Evolutionary conservation across 2,329 filamentous ascomycete genomes (phyloP).

Genomic region (Venturia oleaginea): DNA sequence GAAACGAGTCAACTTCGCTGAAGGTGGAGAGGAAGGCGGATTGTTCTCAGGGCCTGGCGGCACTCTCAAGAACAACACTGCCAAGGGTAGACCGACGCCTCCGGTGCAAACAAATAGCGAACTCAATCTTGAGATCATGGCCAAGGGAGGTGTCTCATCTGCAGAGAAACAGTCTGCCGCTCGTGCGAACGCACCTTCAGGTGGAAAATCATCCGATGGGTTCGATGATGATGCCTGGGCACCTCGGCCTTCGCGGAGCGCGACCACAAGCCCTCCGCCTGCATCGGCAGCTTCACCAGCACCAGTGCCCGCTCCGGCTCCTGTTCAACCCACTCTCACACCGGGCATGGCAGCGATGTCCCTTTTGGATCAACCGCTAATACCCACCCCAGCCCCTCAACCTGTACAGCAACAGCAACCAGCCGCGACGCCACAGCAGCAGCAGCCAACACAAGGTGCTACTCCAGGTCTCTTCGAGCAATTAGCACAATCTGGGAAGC

Average conservation of each 20-base stretch:
- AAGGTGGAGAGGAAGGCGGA: constrained; percentile 46
- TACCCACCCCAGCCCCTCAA: constrained; percentile 40
- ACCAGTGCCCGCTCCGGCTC: constrained; percentile 30
- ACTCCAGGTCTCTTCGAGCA: constrained; percentile 20
- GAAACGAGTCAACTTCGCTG: constrained; percentile 46
- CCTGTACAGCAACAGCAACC: constrained; percentile 41
- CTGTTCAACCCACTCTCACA: constrained; percentile 44
- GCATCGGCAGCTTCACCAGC: constrained; percentile 27
- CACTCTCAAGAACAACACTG: constrained; percentile 82
- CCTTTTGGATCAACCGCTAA: constrained; percentile 50
- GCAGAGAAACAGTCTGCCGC: constrained; percentile 42
- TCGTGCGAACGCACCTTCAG: constrained; percentile 38
- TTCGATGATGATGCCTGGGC: constrained; percentile 99
- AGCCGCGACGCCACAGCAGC: constrained; percentile 32
- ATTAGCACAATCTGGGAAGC: constrained; percentile 38
- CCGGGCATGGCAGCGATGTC: constrained; percentile 63
- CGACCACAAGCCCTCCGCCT: constrained; percentile 33
- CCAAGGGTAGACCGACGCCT: constrained; percentile 81
- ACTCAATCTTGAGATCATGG: constrained; percentile 80
- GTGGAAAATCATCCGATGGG: constrained; percentile 45
- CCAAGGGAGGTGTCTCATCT: constrained; percentile 39
- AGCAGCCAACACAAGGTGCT: constrained; percentile 19
- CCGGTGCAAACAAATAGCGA: constrained; percentile 77
- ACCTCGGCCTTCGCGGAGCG: constrained; percentile 50
- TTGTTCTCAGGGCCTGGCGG: constrained; percentile 93